These are phyloP conservation scores for Tilletia indica DNA, from an alignment of 1,284 basidiomycete species.

Conservation along the genomic window DNA sequence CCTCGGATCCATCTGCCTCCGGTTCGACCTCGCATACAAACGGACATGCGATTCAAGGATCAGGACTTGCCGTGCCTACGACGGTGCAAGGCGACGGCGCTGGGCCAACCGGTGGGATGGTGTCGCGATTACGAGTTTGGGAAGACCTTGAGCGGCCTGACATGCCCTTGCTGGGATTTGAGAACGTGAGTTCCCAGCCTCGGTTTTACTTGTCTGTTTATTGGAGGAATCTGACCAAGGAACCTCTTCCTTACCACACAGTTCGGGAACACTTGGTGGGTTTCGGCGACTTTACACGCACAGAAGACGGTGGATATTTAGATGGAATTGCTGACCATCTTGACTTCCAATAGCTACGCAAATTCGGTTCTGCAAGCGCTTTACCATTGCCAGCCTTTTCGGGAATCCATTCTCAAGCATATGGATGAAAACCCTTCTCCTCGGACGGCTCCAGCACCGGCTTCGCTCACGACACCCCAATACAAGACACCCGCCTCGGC, in stretches of 20 bases:
- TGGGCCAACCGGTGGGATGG: conserved; percentile 25
- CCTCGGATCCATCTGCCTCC: no score
- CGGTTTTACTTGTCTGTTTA: no score
- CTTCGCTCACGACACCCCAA: neutral
- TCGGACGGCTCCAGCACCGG: neutral
- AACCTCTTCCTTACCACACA: conserved; percentile 4
- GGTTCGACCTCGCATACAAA: neutral
- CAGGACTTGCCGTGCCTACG: neutral
- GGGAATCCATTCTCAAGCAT: conserved; percentile 65
- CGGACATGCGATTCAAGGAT: conserved; percentile 16
- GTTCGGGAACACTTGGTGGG: conserved; percentile 52
- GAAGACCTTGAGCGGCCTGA: conserved; percentile 8
- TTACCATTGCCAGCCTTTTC: conserved; percentile 80
- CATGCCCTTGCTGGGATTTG: conserved; percentile 42
- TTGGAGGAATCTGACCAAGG: no score
- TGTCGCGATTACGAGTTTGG: conserved; percentile 5
- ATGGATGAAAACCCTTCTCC: neutral
- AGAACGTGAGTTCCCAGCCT: conserved; percentile 30
- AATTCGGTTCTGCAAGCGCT: conserved; percentile 96
- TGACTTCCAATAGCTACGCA: conserved; percentile 66
- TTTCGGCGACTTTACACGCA: neutral
- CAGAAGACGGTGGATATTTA: neutral
- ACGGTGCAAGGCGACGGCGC: neutral
- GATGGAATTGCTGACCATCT: neutral
- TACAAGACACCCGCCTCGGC: neutral